Conservation (phyloP, 2,329 filamentous ascomycete genomes). For the Pyricularia sp. region DNA sequence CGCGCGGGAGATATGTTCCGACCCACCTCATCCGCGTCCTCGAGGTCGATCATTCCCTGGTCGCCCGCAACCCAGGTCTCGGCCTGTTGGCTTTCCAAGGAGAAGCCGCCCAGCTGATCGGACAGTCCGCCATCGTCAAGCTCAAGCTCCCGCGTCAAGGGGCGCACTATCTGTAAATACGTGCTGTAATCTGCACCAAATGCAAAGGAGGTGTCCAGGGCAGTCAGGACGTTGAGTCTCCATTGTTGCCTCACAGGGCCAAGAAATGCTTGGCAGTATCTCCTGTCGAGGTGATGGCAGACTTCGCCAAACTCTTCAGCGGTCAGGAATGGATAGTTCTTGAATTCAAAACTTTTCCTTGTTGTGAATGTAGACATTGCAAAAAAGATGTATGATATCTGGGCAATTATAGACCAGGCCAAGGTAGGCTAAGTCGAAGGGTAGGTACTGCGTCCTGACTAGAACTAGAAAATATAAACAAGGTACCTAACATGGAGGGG, state of each 20-base stretch:
- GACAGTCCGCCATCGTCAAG: conserved; percentile 36
- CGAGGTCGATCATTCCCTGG: conserved; percentile 37
- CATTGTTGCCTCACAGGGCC: conserved; percentile 44
- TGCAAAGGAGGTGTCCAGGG: conserved; percentile 34
- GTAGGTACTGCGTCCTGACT: neutral
- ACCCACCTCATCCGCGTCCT: conserved; percentile 41
- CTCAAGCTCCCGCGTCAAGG: conserved; percentile 31
- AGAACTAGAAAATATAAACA: no score
- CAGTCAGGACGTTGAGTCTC: conserved; percentile 43
- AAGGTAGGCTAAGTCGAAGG: neutral
- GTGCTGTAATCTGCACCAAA: conserved; percentile 35
- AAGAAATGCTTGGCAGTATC: conserved; percentile 48
- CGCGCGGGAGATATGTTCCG: neutral
- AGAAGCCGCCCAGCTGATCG: conserved; percentile 33
- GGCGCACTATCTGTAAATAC: conserved; percentile 46
- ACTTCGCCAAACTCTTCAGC: conserved; percentile 54
- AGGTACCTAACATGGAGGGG: neutral
- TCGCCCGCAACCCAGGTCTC: conserved; percentile 23
- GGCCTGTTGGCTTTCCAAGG: conserved; percentile 20
- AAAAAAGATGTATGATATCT: neutral
- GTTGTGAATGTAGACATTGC: neutral
- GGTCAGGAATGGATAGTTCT: conserved; percentile 51
- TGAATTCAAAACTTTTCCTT: conserved; percentile 25
- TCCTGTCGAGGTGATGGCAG: conserved; percentile 52
- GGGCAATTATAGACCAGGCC: neutral